Conservation (phyloP, 2,329 filamentous ascomycete species). For the Colletotrichum echinochloae region DNA sequence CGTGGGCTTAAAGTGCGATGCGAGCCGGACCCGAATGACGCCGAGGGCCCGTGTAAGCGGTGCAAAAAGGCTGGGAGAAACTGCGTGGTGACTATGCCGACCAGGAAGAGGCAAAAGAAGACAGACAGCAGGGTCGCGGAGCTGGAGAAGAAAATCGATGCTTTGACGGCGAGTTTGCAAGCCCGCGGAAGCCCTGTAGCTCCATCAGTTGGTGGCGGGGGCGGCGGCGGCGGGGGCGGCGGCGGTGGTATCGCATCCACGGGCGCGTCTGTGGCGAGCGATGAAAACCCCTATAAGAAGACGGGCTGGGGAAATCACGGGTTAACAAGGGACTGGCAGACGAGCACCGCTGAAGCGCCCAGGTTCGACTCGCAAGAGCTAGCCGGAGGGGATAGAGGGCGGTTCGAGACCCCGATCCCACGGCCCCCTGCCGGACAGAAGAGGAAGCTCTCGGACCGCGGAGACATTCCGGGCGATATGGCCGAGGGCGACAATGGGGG, state of each 20-base stretch:
- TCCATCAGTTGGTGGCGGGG: constrained; percentile 40
- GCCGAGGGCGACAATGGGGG: constrained; percentile 16
- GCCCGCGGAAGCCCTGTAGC: constrained; percentile 54
- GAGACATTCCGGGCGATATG: constrained; percentile 3
- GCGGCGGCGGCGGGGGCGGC: constrained; percentile 42
- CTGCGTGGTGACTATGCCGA: constrained; percentile 81
- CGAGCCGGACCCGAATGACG: constrained; percentile 75
- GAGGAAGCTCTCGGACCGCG: constrained; percentile 48
- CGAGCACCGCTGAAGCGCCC: not conserved
- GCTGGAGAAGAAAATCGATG: constrained; percentile 93
- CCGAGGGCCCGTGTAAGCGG: constrained; percentile 75
- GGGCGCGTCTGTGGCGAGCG: not conserved
- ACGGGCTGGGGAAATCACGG: constrained; percentile 32
- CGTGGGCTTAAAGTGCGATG: constrained; percentile 85
- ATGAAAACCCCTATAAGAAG: constrained; percentile 29
- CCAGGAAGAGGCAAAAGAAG: constrained; percentile 88
- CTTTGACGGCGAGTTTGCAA: constrained; percentile 82
- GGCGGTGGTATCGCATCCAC: constrained; percentile 45
- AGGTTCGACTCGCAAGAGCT: constrained; percentile 2
- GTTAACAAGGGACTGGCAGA: constrained; percentile 20
- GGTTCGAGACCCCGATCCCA: constrained; percentile 3
- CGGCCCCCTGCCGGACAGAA: constrained; percentile 45
- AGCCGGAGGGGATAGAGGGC: constrained; percentile 24
- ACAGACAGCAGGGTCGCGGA: constrained; percentile 90
- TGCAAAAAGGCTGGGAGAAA: constrained; percentile 84